phyloP scores from a whole-genome alignment of 2,329 filamentous ascomycete species.

The Fusarium tricinctum region DNA sequence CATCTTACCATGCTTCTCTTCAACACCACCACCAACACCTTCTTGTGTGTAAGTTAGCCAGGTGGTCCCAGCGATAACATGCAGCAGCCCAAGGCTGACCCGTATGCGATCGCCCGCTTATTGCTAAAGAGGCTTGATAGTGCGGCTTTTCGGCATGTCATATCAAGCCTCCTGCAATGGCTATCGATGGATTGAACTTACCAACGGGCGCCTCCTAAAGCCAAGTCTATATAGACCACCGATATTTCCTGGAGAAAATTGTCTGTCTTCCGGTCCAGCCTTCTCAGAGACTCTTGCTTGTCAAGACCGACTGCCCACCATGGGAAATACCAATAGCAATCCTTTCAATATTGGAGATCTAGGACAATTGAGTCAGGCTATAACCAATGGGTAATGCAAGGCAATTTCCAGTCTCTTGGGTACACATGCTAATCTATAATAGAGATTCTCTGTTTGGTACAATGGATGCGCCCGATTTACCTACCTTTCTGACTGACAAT shows the following conservation, averaged over 20 bases:
- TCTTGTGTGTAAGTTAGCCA: conserved; percentile 13
- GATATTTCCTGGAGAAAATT: conserved; percentile 12
- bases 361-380: conserved; percentile 36
- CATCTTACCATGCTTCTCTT: conserved; percentile 15
- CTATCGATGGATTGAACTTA: conserved; percentile 17
- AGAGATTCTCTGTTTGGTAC: conserved; percentile 60
- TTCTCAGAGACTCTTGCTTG: conserved; percentile 9
- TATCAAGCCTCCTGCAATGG: conserved; percentile 12
- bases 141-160: conserved; percentile 32
- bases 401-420: background rate
- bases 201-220: conserved; percentile 3
- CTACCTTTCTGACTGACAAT: conserved; percentile 63
- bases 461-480: conserved; percentile 54
- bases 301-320: conserved; percentile 20
- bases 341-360: conserved; percentile 35
- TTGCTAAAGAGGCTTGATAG: conserved; percentile 24
- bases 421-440: conserved; percentile 19
- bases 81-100: conserved; percentile 5
- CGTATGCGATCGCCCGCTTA: conserved; percentile 20
- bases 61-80: conserved; percentile 12
- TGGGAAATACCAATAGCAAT: conserved; percentile 42
- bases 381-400: conserved; percentile 45
- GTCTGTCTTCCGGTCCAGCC: conserved; percentile 3
- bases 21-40: conserved; percentile 24
- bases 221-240: conserved; percentile 37